A percentile compares a stretch with the other conserved stretches of the same genome.
phyloP scores from a whole-genome alignment of 1,284 basidiomycete genomes.

The Moniliella sp. region DNA sequence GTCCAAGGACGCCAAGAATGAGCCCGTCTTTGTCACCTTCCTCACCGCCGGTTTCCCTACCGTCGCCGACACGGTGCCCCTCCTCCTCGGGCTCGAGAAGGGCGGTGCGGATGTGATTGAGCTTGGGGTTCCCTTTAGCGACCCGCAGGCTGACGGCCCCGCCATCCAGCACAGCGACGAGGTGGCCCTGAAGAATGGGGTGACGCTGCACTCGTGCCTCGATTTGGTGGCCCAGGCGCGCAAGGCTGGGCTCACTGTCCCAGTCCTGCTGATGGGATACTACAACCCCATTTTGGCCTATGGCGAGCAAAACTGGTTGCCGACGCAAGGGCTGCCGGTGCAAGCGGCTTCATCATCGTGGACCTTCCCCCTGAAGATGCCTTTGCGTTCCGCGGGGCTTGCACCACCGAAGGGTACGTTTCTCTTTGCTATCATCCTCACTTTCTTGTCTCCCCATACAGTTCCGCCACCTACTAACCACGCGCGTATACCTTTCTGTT shows the following conservation, averaged over 20 bases:
- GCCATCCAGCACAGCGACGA: conserved; percentile 48
- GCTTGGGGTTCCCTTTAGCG: conserved; percentile 77
- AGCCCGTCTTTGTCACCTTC: conserved; percentile 29
- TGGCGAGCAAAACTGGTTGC: conserved; percentile 72
- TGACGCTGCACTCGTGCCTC: conserved; percentile 39
- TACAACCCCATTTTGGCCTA: conserved; percentile 76
- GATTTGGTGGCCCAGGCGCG: conserved; percentile 59
- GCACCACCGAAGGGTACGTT: conserved; percentile 53
- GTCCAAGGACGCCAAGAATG: no score
- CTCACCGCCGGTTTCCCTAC: conserved; percentile 30
- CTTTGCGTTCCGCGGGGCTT: conserved; percentile 65
- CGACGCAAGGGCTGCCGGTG: conserved; percentile 67
- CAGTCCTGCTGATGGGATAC: conserved; percentile 62
- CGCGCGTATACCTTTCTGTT: neutral
- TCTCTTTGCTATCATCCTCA: no score
- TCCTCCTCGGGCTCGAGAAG: conserved; percentile 70
- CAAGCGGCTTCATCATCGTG: conserved; percentile 90
- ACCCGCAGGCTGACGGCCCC: conserved; percentile 70
- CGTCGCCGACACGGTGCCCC: conserved; percentile 51
- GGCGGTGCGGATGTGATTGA: conserved; percentile 90
- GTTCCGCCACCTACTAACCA: neutral
- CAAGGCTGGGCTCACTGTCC: conserved; percentile 55
- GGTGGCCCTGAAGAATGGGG: conserved; percentile 21
- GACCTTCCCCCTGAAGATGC: conserved; percentile 96
- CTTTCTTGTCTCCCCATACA: neutral